A percentile compares a stretch with the other conserved stretches of the same genome.
phyloP scores from a whole-genome alignment of 2,329 filamentous ascomycete genomes.

The Periconia digitata region DNA sequence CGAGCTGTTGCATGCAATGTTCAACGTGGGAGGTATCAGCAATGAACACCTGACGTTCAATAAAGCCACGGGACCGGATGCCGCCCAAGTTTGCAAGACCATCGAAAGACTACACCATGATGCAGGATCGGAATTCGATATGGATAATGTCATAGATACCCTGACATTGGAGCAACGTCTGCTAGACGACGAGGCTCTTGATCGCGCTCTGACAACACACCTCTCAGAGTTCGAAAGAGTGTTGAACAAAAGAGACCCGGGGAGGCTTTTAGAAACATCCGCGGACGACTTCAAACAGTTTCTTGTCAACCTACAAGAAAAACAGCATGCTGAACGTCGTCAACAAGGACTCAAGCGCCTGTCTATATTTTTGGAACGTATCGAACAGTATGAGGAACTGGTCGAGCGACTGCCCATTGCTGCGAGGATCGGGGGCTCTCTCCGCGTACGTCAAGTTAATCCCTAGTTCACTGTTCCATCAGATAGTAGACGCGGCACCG shows the following conservation, averaged over 20 bases:
- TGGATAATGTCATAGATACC: constrained; percentile 3
- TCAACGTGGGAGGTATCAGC: constrained; percentile 1
- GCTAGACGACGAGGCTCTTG: not conserved
- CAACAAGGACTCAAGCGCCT: constrained; percentile 21
- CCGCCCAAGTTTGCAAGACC: constrained; percentile 7
- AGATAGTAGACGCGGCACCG: too few species aligned
- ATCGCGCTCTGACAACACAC: constrained; percentile 4
- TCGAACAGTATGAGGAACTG: constrained; percentile 24
- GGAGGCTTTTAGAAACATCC: constrained; percentile 10
- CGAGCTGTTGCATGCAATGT: constrained; percentile 12
- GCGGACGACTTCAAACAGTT: constrained; percentile 9
- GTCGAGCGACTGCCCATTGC: constrained; percentile 19
- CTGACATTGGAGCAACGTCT: constrained; percentile 4
- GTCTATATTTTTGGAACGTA: constrained; percentile 23
- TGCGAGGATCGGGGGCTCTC: constrained; percentile 19
- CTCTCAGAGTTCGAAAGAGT: not conserved
- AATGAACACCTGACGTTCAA: not conserved
- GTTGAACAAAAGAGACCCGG: constrained; percentile 6
- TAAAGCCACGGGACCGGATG: constrained; percentile 6
- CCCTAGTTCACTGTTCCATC: too few species aligned
- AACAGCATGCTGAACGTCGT: constrained; percentile 13
- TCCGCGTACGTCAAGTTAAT: constrained; percentile 23
- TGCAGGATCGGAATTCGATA: constrained; percentile 4
- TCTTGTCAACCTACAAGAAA: constrained; percentile 12
- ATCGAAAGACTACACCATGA: constrained; percentile 6